Evolutionary conservation across 2,329 filamentous ascomycete genomes (phyloP).

Genomic region (Penicillium sp.): DNA sequence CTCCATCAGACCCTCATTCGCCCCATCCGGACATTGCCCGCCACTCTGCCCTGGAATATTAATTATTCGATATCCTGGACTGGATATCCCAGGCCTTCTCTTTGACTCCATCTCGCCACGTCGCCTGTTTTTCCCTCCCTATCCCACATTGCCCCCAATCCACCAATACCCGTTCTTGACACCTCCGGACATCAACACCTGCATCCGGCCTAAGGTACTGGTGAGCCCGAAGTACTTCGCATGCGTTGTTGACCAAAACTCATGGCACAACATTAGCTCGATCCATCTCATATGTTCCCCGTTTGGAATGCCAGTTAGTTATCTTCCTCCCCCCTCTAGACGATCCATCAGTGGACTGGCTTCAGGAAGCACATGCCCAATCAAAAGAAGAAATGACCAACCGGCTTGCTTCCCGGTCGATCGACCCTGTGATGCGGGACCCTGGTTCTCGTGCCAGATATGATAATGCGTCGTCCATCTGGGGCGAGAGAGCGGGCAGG

Average conservation of each 20-base stretch:
- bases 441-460: conserved; percentile 5
- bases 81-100: background rate
- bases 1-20: conserved; percentile 20
- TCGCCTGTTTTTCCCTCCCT: background rate
- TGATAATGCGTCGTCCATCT: background rate
- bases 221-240: background rate
- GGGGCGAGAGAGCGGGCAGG: background rate
- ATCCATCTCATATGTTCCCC: background rate
- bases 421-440: conserved; percentile 6
- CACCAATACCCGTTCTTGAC: background rate
- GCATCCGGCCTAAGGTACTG: background rate
- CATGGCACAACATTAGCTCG: background rate
- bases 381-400: conserved; percentile 7
- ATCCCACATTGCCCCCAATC: background rate
- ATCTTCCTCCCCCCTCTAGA: background rate
- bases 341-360: background rate
- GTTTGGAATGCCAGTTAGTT: background rate
- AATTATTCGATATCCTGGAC: background rate
- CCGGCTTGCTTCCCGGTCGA: conserved; percentile 15
- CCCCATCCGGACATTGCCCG: conserved; percentile 5
- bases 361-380: conserved; percentile 7
- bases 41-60: background rate
- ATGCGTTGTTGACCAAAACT: background rate
- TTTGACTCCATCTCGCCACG: conserved; percentile 2
- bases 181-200: background rate